Evolutionary conservation across 352 stramenopile genomes (phyloP).

Genomic region (Salisapilia sapeloensis): DNA sequence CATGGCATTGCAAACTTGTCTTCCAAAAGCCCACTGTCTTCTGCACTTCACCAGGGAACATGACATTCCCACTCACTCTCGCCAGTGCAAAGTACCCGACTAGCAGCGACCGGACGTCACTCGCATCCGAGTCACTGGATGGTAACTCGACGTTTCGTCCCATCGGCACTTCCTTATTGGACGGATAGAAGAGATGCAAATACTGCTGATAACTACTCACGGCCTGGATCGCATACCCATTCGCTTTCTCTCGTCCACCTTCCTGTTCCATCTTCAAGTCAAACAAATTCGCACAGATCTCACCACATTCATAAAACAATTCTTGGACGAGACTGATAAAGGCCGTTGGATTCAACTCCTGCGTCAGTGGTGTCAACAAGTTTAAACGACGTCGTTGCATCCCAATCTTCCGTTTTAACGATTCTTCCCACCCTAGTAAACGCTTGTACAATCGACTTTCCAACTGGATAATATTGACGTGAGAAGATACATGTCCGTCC

Average conservation of each 20-base stretch:
- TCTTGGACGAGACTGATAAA: constrained; percentile 43
- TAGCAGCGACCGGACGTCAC: constrained; percentile 23
- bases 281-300: constrained; percentile 36
- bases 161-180: constrained; percentile 1
- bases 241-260: constrained; percentile 13
- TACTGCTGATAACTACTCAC: constrained; percentile 60
- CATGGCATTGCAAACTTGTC: constrained; percentile 31
- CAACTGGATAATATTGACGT: constrained; percentile 36
- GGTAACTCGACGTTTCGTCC: constrained; percentile 2
- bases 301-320: constrained; percentile 39
- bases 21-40: constrained; percentile 46
- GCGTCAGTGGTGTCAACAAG: constrained; percentile 23
- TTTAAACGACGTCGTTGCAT: constrained; percentile 40
- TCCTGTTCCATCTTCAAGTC: constrained; percentile 44
- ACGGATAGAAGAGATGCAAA: constrained; percentile 41
- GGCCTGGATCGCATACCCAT: constrained; percentile 33
- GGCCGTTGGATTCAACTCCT: constrained; percentile 26
- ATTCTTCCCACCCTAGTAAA: constrained; percentile 28
- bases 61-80: constrained; percentile 37
- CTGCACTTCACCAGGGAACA: constrained; percentile 13
- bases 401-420: constrained; percentile 34
- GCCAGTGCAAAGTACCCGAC: constrained; percentile 45
- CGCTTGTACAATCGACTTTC: constrained; percentile 39
- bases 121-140: constrained; percentile 11
- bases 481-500: constrained; percentile 48